A percentile compares a stretch with the other conserved stretches of the same genome.
These are phyloP conservation scores for Globisporangium radiosum DNA, from an alignment of 352 stramenopile genomes.

Conservation along the genomic window DNA sequence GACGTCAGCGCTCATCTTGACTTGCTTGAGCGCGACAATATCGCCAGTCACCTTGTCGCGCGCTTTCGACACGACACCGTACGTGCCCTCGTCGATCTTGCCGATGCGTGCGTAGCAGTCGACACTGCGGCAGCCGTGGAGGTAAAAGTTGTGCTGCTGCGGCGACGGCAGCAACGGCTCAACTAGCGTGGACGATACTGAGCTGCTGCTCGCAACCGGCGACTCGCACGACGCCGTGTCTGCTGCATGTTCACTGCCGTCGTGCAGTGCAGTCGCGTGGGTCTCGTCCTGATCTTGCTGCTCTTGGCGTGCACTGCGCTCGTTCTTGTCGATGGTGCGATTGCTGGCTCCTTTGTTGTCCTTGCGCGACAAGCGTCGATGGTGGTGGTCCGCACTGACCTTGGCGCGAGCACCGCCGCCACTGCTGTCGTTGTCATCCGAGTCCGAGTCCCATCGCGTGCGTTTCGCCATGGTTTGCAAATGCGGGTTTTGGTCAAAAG, in stretches of 20 bases:
- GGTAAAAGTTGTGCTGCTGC: conserved; percentile 61
- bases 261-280: background rate
- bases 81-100: conserved; percentile 95
- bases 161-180: background rate
- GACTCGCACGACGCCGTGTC: background rate
- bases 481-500: background rate
- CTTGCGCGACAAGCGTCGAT: too few species aligned
- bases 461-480: conserved; percentile 25
- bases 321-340: background rate
- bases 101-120: conserved; percentile 92
- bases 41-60: conserved; percentile 85
- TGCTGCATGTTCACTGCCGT: background rate
- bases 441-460: conserved; percentile 67
- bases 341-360: background rate
- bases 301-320: background rate
- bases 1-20: conserved; percentile 72
- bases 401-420: conserved; percentile 1
- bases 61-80: conserved; percentile 95
- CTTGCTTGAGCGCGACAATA: conserved; percentile 92
- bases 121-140: conserved; percentile 90
- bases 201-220: background rate
- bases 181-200: background rate
- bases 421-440: conserved; percentile 17
- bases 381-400: background rate
- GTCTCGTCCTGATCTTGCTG: background rate